These are phyloP conservation scores for Ceratocystis diversiconidia DNA, from an alignment of 2,329 filamentous ascomycete species.

Conservation along the genomic window DNA sequence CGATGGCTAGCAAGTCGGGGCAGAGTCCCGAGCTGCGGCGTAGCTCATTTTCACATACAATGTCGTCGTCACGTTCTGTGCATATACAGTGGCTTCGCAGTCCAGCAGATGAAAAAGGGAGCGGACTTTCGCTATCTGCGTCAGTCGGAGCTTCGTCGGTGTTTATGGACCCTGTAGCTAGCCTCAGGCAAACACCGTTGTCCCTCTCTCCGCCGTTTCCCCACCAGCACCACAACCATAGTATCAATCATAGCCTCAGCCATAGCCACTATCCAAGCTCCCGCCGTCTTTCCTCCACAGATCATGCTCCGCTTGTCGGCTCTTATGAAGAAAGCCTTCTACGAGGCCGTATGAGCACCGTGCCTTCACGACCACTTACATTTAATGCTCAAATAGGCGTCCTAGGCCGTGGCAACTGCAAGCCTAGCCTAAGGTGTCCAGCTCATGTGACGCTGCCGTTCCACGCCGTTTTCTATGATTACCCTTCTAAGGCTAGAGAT, in stretches of 20 bases:
- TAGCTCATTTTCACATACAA: conserved; percentile 45
- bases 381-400: conserved; percentile 95
- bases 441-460: conserved; percentile 83
- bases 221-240: background rate
- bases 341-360: conserved; percentile 90
- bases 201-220: background rate
- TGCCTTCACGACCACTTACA: conserved; percentile 77
- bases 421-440: conserved; percentile 69
- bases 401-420: conserved; percentile 77
- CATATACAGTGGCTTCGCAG: conserved; percentile 25
- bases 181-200: background rate
- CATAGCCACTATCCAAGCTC: conserved; percentile 39
- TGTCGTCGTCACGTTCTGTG: conserved; percentile 55
- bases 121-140: background rate
- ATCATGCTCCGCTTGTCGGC: conserved; percentile 90
- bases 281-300: conserved; percentile 53
- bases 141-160: background rate
- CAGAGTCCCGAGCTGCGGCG: background rate
- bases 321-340: conserved; percentile 97
- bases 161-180: background rate
- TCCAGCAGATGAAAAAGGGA: background rate
- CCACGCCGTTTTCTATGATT: conserved; percentile 92
- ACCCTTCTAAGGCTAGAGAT: conserved; percentile 27
- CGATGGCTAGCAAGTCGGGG: conserved; percentile 25
- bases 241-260: background rate